Percentiles rank a stretch among this genome's conserved stretches.
Evolutionary conservation across 2,329 filamentous ascomycete genomes (phyloP).

Genomic region (Talaromyces sp.): DNA sequence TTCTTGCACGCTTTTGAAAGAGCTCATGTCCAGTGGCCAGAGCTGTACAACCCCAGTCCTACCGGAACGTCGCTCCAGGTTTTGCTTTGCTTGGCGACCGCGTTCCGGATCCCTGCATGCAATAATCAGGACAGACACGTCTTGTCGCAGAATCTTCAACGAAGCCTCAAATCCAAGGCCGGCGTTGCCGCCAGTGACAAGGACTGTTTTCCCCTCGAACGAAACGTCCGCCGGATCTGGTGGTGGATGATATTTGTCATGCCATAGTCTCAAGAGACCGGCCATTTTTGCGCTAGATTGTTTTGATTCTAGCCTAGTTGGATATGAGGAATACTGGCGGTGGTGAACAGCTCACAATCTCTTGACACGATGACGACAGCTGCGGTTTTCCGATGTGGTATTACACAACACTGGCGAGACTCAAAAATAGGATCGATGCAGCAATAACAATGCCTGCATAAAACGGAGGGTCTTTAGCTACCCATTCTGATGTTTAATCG

Average conservation of each 20-base stretch:
- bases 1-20: conserved; percentile 40
- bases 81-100: conserved; percentile 37
- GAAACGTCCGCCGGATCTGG: conserved; percentile 32
- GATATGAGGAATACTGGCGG: background rate
- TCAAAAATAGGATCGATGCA: background rate
- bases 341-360: background rate
- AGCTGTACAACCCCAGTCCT: conserved; percentile 35
- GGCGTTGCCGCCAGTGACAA: conserved; percentile 49
- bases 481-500: background rate
- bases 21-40: conserved; percentile 45
- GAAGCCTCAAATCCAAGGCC: conserved; percentile 50
- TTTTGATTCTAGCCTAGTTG: background rate
- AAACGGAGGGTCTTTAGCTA: background rate
- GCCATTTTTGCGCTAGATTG: conserved; percentile 1
- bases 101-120: conserved; percentile 42
- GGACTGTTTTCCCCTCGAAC: conserved; percentile 43
- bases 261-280: conserved; percentile 7
- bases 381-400: background rate
- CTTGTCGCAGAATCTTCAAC: conserved; percentile 42
- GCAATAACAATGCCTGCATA: background rate
- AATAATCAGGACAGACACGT: conserved; percentile 42
- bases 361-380: background rate
- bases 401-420: background rate
- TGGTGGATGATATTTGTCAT: conserved; percentile 24
- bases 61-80: conserved; percentile 31